Evolutionary conservation across 2,329 filamentous ascomycete genomes (phyloP), one percentile per base, ranked within the genome.

Genomic region (Orbilia blumenaviensis): DNA sequence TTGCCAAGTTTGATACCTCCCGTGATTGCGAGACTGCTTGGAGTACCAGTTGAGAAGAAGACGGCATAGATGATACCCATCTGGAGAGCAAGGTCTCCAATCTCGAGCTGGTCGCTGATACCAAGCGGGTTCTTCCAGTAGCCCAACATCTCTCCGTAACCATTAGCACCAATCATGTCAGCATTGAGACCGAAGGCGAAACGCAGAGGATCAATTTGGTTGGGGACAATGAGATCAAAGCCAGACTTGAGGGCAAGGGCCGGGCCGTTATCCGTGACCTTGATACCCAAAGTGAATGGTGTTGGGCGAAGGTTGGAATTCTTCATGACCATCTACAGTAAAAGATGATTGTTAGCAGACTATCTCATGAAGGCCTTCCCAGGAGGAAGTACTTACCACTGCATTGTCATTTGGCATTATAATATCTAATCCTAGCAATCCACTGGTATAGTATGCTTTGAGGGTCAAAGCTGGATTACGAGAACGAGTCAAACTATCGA

Each of bases 131-230:
- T 61, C 23, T 46, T 61, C 56, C 56, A 61, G 56, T 61, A 61
- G 36, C 56, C 56, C 36, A 61, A 46, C 56, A 61, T 61, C n/a
- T 61, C 36, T 18, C 56, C 56, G 56, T 61, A 61, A n/a, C 56
- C 56, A 18, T 61, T 61, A 14, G 56, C 56, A 32, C 56, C 56
- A 7, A 61, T 12, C 56, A 61, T 61, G 12, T 61, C 56, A 14
- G 56, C 56, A n/a, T 61, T 61, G n/a, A 61, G 23, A 4, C 56
- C 56, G 7, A 61, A 61, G 12, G 56, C 36, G 21, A 61, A 61
- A 8, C 27, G 23, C 14, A 61, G 56, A 32, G 56, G 56, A 29
- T 42, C 56, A 8, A 46, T 10, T 14, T 61, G 56, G 38, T 61
- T 61, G 14, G 56, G 56, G 8, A 61, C 56, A 7, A 61, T 61